Evolutionary conservation across 192 early-diverging fungal genomes (phyloP).

Genomic region (Lobosporangium transversale): DNA sequence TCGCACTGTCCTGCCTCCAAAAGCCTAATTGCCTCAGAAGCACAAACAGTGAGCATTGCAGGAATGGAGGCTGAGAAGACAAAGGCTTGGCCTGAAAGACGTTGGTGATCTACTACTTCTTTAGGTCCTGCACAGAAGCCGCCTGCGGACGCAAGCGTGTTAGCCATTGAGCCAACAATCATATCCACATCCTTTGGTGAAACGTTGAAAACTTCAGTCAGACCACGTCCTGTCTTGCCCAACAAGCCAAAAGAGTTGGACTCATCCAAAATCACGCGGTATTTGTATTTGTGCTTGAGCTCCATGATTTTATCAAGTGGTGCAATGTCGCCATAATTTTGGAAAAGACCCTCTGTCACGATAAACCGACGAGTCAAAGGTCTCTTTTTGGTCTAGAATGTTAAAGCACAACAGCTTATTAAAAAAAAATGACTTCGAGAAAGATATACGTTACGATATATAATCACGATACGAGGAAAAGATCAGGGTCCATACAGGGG

Average conservation of each 20-base stretch:
- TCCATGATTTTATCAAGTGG: slow-evolving; percentile 83
- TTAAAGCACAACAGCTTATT: no score
- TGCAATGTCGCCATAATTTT: slow-evolving; percentile 87
- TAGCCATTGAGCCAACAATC: slow-evolving; percentile 85
- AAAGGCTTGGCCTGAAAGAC: slow-evolving; percentile 90
- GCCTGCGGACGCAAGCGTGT: slow-evolving; percentile 82
- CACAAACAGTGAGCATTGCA: slow-evolving; percentile 88
- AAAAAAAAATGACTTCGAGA: no score
- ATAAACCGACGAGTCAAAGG: slow-evolving; percentile 92
- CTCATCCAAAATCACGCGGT: slow-evolving; percentile 95
- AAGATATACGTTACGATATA: no score
- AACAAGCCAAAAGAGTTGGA: slow-evolving; percentile 88
- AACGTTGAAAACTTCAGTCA: slow-evolving; percentile 85
- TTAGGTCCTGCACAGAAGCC: slow-evolving; percentile 92
- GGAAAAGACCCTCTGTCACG: slow-evolving; percentile 91
- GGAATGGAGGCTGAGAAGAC: slow-evolving; percentile 96
- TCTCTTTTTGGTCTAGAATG: slow-evolving; percentile 74
- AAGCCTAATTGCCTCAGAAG: slow-evolving; percentile 84
- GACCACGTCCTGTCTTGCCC: slow-evolving; percentile 86
- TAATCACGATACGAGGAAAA: no score
- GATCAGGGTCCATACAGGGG: no score
- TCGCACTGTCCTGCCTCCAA: slow-evolving; percentile 58
- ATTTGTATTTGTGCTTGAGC: slow-evolving; percentile 96
- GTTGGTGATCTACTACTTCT: slow-evolving; percentile 90
- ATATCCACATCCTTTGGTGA: slow-evolving; percentile 85